Base-by-base conservation (phyloP, 2,329 filamentous ascomycete genomes). In the Aspergillus sp. region DNA sequence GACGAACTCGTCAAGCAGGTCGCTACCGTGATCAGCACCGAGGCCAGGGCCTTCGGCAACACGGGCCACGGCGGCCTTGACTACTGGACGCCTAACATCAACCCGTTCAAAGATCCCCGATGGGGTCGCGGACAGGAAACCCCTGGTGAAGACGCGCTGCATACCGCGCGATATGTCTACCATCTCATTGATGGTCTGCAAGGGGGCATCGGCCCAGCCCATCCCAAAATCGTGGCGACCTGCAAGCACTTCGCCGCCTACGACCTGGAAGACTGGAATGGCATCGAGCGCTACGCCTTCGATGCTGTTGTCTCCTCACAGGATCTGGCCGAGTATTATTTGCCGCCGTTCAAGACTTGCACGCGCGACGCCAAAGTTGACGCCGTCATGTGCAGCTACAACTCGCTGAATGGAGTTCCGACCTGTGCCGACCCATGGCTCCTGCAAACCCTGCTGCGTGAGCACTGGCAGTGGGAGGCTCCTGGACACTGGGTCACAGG, bases 281-380 rank as follows among this genome's bases (percentile, higher is more conserved):
- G 86, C 54, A 75, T 77, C 4, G 73, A 77, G 50, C 57, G 57
- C n/a, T 55, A 59, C 39, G 9, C 26, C 7, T 59, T 56, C 39
- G 20, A 53, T n/a, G 53, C 57, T 3, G 4, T 49, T 14, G 54
- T 59, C 10, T 52, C 57, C 1, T n/a, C 54, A 12, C 86, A 89
- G 65, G 87, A 90, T 63, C 73, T 90, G 12, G 80, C 81, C 1
- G 87, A 89, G 65, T 90, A 88, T 71, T 89, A 88, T 66, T 75
- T 88, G 47, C 85, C 82, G 1, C 80, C 85, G 0, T 90, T 90
- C 74, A 81, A 87, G 69, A 81, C 79, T 71, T 89, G 86, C 75
- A 85, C 81, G 54, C 78, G 83, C n/a, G 83, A 86, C 63, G 78
- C 80, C 6, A 78, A 80, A 52, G 82, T 82, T 12, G 78, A 78